These are phyloP conservation scores for Gossypium stocksii DNA, from an alignment of 345 rosid species.

Conservation along the genomic window DNA sequence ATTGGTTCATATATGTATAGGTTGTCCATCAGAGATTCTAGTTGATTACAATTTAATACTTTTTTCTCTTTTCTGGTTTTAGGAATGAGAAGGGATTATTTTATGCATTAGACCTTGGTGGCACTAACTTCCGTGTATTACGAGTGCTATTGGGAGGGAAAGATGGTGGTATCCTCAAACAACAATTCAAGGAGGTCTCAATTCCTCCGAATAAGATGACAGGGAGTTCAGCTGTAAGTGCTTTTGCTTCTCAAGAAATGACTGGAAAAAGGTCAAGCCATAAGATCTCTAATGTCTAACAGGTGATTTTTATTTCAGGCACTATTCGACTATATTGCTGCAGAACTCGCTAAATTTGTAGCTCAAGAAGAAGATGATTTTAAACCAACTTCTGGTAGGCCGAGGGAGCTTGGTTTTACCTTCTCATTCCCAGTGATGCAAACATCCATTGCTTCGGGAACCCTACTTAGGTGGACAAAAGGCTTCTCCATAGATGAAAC, in stretches of 20 bases:
- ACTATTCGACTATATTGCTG: slow-evolving; percentile 62
- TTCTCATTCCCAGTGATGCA: slow-evolving; percentile 95
- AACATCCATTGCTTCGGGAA: slow-evolving; percentile 74
- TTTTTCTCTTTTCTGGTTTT: background rate
- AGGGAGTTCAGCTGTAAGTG: slow-evolving; percentile 60
- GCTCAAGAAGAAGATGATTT: slow-evolving; percentile 61
- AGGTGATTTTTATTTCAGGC: slow-evolving; percentile 46
- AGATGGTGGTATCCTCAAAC: slow-evolving; percentile 50
- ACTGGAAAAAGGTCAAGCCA: background rate
- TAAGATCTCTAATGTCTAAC: background rate
- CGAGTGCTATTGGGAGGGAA: slow-evolving; percentile 80
- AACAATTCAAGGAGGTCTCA: slow-evolving; percentile 71
- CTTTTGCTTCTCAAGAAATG: background rate
- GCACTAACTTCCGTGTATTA: slow-evolving; percentile 93
- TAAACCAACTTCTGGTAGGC: slow-evolving; percentile 52
- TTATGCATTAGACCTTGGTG: slow-evolving; percentile 95
- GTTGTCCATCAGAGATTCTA: background rate
- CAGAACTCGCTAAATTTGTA: slow-evolving; percentile 72
- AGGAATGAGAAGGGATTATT: slow-evolving; percentile 83
- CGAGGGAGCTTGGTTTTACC: slow-evolving; percentile 92
- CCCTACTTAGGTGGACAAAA: slow-evolving; percentile 88
- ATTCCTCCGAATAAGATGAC: slow-evolving; percentile 89
- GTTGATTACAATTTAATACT: background rate
- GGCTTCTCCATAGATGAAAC: slow-evolving; percentile 79
- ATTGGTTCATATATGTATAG: background rate